Conservation (phyloP, 306 rosid species). For the Oxytropis ochrocephala region DNA sequence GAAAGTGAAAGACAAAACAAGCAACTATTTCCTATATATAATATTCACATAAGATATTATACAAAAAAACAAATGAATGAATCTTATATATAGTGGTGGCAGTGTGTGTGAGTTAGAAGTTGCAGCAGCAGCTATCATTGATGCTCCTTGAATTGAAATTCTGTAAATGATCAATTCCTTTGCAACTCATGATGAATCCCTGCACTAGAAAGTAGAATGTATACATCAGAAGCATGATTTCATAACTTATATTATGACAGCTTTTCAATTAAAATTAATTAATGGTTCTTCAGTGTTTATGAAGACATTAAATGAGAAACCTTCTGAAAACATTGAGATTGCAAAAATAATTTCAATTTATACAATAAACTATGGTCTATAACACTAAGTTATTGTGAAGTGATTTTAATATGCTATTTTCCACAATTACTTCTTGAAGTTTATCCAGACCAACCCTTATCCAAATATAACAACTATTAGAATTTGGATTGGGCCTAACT, state of each 20-base stretch:
- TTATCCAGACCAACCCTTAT: background rate
- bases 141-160: conserved; percentile 13
- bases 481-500: too few relatives aligned
- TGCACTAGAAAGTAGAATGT: conserved; percentile 27
- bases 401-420: too few relatives aligned
- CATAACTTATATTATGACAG: background rate
- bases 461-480: too few relatives aligned
- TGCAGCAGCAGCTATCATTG: conserved; percentile 22
- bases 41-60: background rate
- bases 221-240: background rate
- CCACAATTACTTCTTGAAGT: background rate
- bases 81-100: conserved; percentile 1
- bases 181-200: conserved; percentile 27
- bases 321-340: too few relatives aligned
- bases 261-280: too few relatives aligned
- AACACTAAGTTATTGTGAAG: background rate
- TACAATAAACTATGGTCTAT: too few relatives aligned
- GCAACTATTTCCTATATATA: conserved; percentile 14
- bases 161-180: conserved; percentile 15
- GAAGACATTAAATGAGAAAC: too few relatives aligned
- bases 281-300: too few relatives aligned
- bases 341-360: too few relatives aligned
- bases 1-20: conserved; percentile 3
- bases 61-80: conserved; percentile 17
- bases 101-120: conserved; percentile 17